Evolutionary conservation across 768 basidiomycete species (phyloP).

Genomic region (Leccinum incarnatum): DNA sequence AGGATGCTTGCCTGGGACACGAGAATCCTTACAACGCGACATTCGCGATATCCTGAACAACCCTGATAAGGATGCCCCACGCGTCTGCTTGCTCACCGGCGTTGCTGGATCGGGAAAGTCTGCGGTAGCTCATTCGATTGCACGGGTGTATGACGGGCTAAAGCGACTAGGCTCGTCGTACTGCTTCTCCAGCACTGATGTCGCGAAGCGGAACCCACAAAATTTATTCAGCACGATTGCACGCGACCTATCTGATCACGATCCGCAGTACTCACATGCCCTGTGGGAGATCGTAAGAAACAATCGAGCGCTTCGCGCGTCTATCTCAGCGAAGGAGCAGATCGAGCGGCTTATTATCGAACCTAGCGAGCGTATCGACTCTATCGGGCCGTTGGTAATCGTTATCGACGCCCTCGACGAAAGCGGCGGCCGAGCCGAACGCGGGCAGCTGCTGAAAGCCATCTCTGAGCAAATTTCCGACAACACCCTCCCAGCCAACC

Average conservation of each 20-base stretch:
- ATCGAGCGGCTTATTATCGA: no score
- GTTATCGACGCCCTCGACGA: no score
- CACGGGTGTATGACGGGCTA: background rate
- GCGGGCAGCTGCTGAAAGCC: no score
- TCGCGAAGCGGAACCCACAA: background rate
- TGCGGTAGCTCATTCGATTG: background rate
- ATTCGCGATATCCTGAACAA: background rate
- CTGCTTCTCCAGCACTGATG: background rate
- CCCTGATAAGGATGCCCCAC: background rate
- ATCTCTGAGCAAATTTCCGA: no score
- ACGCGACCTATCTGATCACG: background rate
- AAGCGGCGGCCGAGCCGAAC: no score
- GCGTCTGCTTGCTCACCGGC: background rate
- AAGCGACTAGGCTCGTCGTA: background rate
- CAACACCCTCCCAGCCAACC: no score
- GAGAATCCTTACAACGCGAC: background rate
- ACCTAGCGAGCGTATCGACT: no score
- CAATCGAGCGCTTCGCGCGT: no score
- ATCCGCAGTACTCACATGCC: background rate
- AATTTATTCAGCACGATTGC: background rate
- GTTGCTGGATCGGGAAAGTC: background rate
- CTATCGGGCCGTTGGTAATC: no score
- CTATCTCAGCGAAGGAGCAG: no score
- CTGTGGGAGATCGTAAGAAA: no score
- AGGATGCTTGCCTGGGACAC: background rate